Evolutionary conservation across 2,329 filamentous ascomycete species (phyloP), one percentile per base, ranked within the genome.

Genomic region (Colletotrichum theobromicola): DNA sequence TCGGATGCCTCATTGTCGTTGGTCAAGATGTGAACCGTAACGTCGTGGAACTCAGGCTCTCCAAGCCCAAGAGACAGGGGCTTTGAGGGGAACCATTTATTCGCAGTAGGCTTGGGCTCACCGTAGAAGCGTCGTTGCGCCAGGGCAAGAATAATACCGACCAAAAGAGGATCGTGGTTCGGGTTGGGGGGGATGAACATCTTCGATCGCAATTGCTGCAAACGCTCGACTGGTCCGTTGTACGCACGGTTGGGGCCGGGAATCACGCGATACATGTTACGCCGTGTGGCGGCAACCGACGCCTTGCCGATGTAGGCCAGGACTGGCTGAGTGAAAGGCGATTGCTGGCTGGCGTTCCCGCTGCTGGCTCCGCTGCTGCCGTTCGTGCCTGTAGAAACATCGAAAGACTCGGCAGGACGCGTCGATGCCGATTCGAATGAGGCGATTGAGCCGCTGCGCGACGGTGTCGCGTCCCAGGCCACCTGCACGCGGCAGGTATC

Each of bases 101-200:
- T 72, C 37, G 67, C 34, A 8, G 67, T 65, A n/a, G 72, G 67
- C 67, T 42, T 58, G 16, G 74, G 72, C 24, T 76, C 69, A 24
- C 76, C 58, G 78, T 91, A 91, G 71, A 89, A 89, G 61, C 88
- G 85, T 10, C 85, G 84, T 77, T 92, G 90, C 9, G 90, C 90
- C 87, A 92, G 89, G 61, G 88, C 87, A 15, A 92, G 77, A 71
- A 91, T 87, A 57, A 87, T 84, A 24, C 86, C 89, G 7, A 89
- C 82, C 42, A 91, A 83, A 71, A 89, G 87, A 1, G 87, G 83
- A 77, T 92, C 90, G 62, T 89, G 86, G 63, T 91, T 86, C 3
- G 80, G 75, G 63, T 91, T 85, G 4, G 81, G 79, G 0, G 90
- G 90, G 5, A 87, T 72, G 5, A 91, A 81, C 61, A 82, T 81